These are phyloP conservation scores for Botryococcus braunii DNA, from an alignment of 163 green algal species.

Conservation along the genomic window DNA sequence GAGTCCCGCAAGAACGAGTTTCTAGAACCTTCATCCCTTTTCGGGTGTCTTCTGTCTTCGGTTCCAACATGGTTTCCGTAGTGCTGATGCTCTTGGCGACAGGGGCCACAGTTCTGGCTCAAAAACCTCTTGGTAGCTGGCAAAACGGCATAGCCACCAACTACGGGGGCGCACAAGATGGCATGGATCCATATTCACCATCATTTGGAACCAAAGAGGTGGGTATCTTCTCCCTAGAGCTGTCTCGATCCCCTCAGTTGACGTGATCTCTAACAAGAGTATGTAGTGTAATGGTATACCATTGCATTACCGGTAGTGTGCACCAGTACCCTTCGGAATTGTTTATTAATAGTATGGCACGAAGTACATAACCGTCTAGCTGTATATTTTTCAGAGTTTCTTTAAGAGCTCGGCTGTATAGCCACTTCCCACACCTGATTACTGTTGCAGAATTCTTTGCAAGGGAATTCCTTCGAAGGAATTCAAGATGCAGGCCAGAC, in stretches of 20 bases:
- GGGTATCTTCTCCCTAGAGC: background rate
- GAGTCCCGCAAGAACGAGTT: too few relatives aligned
- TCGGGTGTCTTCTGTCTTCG: too few relatives aligned
- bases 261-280: background rate
- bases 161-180: slow-evolving; percentile 17
- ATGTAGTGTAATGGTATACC: background rate
- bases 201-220: slow-evolving; percentile 20
- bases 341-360: background rate
- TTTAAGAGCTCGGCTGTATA: too few relatives aligned
- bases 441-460: background rate
- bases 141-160: slow-evolving; percentile 22
- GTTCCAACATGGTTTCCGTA: too few relatives aligned
- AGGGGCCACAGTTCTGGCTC: too few relatives aligned
- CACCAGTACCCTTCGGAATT: background rate
- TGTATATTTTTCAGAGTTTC: background rate
- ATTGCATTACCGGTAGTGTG: too few relatives aligned
- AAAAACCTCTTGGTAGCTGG: too few relatives aligned
- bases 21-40: too few relatives aligned
- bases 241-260: background rate
- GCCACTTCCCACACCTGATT: too few relatives aligned
- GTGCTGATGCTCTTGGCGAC: too few relatives aligned
- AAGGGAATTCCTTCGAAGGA: background rate
- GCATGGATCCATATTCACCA: slow-evolving; percentile 11
- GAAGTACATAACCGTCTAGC: background rate
- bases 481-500: background rate